A percentile compares a stretch with the other conserved stretches of the same genome.
phyloP scores from a whole-genome alignment of 78 protist species.

The Ministeria vibrans region DNA sequence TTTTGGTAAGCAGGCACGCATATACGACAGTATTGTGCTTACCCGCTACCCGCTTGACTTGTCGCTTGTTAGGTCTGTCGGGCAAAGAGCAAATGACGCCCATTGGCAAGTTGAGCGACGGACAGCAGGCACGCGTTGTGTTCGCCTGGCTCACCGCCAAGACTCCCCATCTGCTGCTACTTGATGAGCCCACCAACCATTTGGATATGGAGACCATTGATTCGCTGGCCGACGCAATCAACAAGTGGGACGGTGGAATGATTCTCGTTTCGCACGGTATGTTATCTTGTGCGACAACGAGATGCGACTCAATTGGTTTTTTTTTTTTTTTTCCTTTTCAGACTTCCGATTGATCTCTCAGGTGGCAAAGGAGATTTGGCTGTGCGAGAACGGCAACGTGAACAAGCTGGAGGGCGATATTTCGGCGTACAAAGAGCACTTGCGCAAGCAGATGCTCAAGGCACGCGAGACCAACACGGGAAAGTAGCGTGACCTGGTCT shows the following conservation, averaged over 20 bases:
- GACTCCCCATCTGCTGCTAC: slow-evolving; percentile 39
- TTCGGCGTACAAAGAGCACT: slow-evolving; percentile 40
- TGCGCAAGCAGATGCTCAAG: slow-evolving; percentile 18
- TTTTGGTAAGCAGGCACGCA: no score
- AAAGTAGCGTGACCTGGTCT: background rate
- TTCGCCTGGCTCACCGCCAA: slow-evolving; percentile 35
- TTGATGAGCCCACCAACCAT: slow-evolving; percentile 94
- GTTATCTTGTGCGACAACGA: background rate
- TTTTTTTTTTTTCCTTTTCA: background rate
- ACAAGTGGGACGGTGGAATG: no score
- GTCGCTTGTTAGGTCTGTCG: slow-evolving; percentile 67
- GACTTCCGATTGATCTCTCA: slow-evolving; percentile 71
- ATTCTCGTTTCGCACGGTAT: background rate
- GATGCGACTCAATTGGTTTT: background rate
- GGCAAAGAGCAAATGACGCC: slow-evolving; percentile 53
- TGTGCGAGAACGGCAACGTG: slow-evolving; percentile 58
- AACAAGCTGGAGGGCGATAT: slow-evolving; percentile 55
- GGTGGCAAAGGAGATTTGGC: slow-evolving; percentile 73
- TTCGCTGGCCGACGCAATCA: slow-evolving; percentile 47
- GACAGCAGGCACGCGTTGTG: slow-evolving; percentile 44
- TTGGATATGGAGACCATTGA: slow-evolving; percentile 75
- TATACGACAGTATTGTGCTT: no score
- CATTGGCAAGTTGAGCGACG: slow-evolving; percentile 52
- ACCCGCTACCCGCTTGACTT: slow-evolving; percentile 41
- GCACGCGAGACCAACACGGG: background rate